Percentiles rank a stretch among this genome's conserved stretches.
These are phyloP conservation scores for Neurospora sp. DNA, from an alignment of 495 filamentous ascomycete species.

Conservation along the genomic window DNA sequence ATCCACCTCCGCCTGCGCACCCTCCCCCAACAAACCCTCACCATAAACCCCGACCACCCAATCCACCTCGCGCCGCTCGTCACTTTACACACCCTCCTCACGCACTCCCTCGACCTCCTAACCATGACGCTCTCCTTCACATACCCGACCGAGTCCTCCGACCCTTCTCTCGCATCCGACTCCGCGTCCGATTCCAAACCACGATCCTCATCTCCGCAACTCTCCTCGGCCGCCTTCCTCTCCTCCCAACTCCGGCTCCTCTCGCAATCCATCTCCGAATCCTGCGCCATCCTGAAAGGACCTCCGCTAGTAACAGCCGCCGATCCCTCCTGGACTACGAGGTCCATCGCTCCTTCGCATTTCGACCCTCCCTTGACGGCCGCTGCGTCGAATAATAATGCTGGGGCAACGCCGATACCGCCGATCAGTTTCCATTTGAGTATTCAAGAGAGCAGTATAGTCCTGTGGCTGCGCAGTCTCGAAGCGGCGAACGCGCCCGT, in stretches of 20 bases:
- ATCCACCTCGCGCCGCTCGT: constrained; percentile 59
- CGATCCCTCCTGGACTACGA: constrained; percentile 28
- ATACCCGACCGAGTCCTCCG: constrained; percentile 28
- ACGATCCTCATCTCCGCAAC: constrained; percentile 16
- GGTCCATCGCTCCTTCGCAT: constrained; percentile 24
- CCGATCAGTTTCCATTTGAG: constrained; percentile 61
- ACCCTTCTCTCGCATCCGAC: constrained; percentile 25
- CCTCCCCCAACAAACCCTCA: constrained; percentile 38
- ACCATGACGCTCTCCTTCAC: constrained; percentile 59
- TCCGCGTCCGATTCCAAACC: constrained; percentile 13
- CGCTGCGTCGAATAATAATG: constrained; percentile 1
- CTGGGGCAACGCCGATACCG: constrained; percentile 32
- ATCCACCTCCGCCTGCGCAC: constrained; percentile 41
- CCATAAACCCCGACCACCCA: constrained; percentile 42
- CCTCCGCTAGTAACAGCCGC: constrained; percentile 28
- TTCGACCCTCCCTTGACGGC: constrained; percentile 34
- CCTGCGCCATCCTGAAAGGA: constrained; percentile 48
- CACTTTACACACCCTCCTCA: constrained; percentile 63
- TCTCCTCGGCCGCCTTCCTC: constrained; percentile 45
- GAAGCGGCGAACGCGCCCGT: constrained; percentile 47
- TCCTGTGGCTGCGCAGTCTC: constrained; percentile 70
- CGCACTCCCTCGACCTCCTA: constrained; percentile 66
- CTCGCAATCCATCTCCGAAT: constrained; percentile 64
- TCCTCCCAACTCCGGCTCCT: constrained; percentile 70
- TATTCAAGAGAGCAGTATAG: constrained; percentile 66